phyloP scores from a whole-genome alignment of 352 stramenopile genomes.

The Phytopythium vexans region DNA sequence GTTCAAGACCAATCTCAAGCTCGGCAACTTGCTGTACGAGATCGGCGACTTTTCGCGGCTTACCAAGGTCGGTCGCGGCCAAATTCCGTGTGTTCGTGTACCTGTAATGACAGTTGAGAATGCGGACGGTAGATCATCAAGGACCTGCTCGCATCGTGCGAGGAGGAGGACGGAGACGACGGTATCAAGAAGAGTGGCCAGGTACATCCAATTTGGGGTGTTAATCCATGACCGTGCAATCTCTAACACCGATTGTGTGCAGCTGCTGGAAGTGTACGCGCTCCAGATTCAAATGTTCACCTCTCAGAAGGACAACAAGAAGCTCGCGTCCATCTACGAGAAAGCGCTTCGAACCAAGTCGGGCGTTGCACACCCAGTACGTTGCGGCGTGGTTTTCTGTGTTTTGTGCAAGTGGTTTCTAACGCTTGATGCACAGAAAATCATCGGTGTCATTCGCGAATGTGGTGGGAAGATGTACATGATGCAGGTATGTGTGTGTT shows the following conservation, averaged over 20 bases:
- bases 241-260: slow-evolving; percentile 5
- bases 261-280: slow-evolving; percentile 92
- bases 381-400: slow-evolving; percentile 5
- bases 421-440: slow-evolving; percentile 45
- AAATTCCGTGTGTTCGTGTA: too few species aligned
- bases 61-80: slow-evolving; percentile 41
- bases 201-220: slow-evolving; percentile 12
- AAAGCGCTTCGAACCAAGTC: slow-evolving; percentile 88
- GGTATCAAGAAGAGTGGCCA: slow-evolving; percentile 80
- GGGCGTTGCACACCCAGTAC: slow-evolving; percentile 84
- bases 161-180: slow-evolving; percentile 83
- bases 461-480: slow-evolving; percentile 96
- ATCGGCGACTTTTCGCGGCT: slow-evolving; percentile 69
- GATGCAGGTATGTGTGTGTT: slow-evolving; percentile 55
- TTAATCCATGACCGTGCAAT: too few species aligned
- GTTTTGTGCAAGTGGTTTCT: neutral
- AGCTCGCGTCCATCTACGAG: slow-evolving; percentile 91
- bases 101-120: too few species aligned
- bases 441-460: slow-evolving; percentile 94
- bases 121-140: slow-evolving; percentile 59
- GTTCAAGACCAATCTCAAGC: slow-evolving; percentile 96
- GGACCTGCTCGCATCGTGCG: slow-evolving; percentile 84
- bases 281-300: slow-evolving; percentile 94
- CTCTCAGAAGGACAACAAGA: slow-evolving; percentile 92
- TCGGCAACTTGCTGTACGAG: slow-evolving; percentile 92